A percentile compares a stretch with the other conserved stretches of the same genome.
Conservation (phyloP, 2,329 filamentous ascomycete species). For the Lasiodiplodia theobromae region DNA sequence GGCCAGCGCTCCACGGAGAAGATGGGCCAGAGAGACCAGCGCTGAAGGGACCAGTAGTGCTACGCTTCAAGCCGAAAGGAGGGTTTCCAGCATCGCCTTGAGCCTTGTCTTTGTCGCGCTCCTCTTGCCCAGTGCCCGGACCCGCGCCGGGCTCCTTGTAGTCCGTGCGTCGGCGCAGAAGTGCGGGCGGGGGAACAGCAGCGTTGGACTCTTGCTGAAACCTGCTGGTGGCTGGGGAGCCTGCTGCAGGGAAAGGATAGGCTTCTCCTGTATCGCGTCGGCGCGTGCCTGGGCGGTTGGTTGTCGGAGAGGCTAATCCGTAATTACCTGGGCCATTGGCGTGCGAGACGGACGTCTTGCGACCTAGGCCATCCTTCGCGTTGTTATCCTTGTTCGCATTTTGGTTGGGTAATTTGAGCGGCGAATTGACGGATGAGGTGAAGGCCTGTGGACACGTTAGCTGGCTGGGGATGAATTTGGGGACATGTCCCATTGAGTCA, state of each 20-base stretch:
- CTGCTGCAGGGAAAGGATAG: slow-evolving; percentile 60
- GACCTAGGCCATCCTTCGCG: slow-evolving; percentile 60
- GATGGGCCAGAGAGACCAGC: slow-evolving; percentile 55
- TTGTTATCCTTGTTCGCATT: slow-evolving; percentile 67
- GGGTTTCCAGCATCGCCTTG: slow-evolving; percentile 35
- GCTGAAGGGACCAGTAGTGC: slow-evolving; percentile 61
- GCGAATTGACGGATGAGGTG: slow-evolving; percentile 87
- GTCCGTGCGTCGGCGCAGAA: slow-evolving; percentile 68
- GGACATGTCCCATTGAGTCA: slow-evolving; percentile 33
- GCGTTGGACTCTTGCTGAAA: slow-evolving; percentile 69
- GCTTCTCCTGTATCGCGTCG: slow-evolving; percentile 86
- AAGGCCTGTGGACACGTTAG: slow-evolving; percentile 67
- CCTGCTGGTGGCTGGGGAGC: slow-evolving; percentile 68
- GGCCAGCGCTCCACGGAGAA: slow-evolving; percentile 66
- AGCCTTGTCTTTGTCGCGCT: slow-evolving; percentile 57
- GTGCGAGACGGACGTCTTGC: slow-evolving; percentile 83
- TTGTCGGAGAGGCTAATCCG: slow-evolving; percentile 75
- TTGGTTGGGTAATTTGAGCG: slow-evolving; percentile 82
- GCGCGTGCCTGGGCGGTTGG: slow-evolving; percentile 75
- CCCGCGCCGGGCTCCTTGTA: slow-evolving; percentile 58
- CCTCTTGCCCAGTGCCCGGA: slow-evolving; percentile 53
- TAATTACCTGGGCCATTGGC: slow-evolving; percentile 67
- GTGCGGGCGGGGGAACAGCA: slow-evolving; percentile 65
- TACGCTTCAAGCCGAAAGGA: slow-evolving; percentile 59
- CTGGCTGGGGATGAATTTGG: slow-evolving; percentile 29